Evolutionary conservation across 805 yeast species (phyloP).

Genomic region (Ogataea allantospora): DNA sequence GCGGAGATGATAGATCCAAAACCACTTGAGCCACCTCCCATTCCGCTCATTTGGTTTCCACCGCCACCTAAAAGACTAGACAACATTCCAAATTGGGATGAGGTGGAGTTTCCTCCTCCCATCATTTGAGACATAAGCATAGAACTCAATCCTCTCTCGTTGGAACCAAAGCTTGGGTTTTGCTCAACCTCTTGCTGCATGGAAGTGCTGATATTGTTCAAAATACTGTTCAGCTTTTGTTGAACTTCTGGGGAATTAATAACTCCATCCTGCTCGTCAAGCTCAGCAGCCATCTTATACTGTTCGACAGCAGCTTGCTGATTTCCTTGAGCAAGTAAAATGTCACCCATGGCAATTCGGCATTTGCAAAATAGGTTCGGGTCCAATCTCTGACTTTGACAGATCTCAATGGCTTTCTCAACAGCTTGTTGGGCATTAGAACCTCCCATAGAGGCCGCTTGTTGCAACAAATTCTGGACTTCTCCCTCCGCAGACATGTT

Average conservation of each 20-base stretch:
- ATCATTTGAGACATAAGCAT: conserved; percentile 28
- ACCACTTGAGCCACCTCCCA: conserved; percentile 16
- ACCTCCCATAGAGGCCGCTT: conserved; percentile 15
- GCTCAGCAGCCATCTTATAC: conserved; percentile 30
- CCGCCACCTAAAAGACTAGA: conserved; percentile 23
- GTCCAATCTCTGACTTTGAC: conserved; percentile 24
- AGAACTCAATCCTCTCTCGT: conserved; percentile 32
- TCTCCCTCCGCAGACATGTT: conserved; percentile 22
- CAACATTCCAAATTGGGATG: conserved; percentile 28
- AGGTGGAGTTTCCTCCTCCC: conserved; percentile 27
- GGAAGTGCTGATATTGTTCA: conserved; percentile 22
- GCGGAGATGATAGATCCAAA: conserved; percentile 28
- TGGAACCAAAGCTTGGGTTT: conserved; percentile 21
- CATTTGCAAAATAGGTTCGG: conserved; percentile 28
- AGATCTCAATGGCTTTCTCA: conserved; percentile 22
- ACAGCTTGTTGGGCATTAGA: conserved; percentile 19
- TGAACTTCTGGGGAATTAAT: conserved; percentile 33
- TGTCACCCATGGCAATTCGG: conserved; percentile 30
- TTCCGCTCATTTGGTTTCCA: conserved; percentile 4
- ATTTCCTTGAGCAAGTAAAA: conserved; percentile 25
- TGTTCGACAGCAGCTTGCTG: conserved; percentile 27
- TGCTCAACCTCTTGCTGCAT: conserved; percentile 25
- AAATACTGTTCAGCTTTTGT: conserved; percentile 25
- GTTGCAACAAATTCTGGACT: conserved; percentile 22
- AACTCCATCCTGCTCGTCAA: conserved; percentile 34